Percentiles rank a stretch among this genome's conserved stretches.
phyloP scores from a whole-genome alignment of 139 green algal species.

The Tetradesmus lagerheimii region DNA sequence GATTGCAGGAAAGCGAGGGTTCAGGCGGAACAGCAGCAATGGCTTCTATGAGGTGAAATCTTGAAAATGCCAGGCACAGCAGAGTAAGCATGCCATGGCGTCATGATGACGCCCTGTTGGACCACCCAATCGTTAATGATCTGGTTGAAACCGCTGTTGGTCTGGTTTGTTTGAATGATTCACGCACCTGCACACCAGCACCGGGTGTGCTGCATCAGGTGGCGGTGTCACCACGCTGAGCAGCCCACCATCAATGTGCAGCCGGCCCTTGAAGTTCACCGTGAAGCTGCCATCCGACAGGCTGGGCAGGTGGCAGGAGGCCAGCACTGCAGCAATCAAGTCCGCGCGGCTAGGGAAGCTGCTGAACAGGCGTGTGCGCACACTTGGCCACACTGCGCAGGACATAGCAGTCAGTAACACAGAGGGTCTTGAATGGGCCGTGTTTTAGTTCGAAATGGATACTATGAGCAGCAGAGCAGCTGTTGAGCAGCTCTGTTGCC shows the following conservation, averaged over 20 bases:
- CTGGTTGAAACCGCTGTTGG: too few species aligned
- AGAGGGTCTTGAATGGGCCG: too few species aligned
- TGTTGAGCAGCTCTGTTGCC: too few species aligned
- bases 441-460: too few species aligned
- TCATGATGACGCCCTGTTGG: too few species aligned
- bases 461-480: too few species aligned
- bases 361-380: constrained; percentile 4
- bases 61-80: too few species aligned
- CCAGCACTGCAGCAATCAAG: constrained; percentile 2
- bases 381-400: background rate
- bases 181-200: constrained; percentile 33
- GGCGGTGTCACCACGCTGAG: constrained; percentile 22
- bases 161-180: too few species aligned
- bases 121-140: too few species aligned
- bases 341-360: background rate
- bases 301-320: constrained; percentile 22
- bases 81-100: too few species aligned
- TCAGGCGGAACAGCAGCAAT: background rate
- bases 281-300: constrained; percentile 21
- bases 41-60: too few species aligned
- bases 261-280: background rate
- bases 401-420: too few species aligned
- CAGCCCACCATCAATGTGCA: constrained; percentile 33
- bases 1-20: background rate
- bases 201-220: background rate